Conservation (phyloP, 2,329 filamentous ascomycete genomes). For the Colletotrichum trifolii region DNA sequence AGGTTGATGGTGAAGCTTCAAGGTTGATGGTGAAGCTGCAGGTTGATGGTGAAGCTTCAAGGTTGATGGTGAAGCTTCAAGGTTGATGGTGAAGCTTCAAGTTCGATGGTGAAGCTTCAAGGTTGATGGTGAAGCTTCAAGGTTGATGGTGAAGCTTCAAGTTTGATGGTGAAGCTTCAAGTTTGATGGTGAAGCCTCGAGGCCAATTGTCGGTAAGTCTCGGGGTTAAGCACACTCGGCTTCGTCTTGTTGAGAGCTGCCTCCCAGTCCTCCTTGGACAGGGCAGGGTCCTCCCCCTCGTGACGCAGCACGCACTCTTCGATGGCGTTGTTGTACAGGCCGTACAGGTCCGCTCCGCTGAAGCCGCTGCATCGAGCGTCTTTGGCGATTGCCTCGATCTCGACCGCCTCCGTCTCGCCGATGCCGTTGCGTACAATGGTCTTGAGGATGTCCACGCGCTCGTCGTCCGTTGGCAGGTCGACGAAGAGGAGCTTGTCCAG, state of each 20-base stretch:
- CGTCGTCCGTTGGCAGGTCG: conserved; percentile 81
- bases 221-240: conserved; percentile 61
- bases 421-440: conserved; percentile 70
- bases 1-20: background rate
- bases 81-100: background rate
- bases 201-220: conserved; percentile 54
- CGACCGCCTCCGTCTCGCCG: conserved; percentile 45
- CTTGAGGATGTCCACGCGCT: conserved; percentile 86
- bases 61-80: background rate
- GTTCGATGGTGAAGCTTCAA: too few species aligned
- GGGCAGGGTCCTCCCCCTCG: conserved; percentile 43
- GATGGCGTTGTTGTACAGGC: conserved; percentile 59
- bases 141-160: background rate
- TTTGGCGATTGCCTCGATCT: conserved; percentile 73
- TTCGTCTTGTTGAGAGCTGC: conserved; percentile 59
- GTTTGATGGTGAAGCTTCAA: too few species aligned
- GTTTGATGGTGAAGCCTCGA: conserved; percentile 41
- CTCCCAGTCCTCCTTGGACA: conserved; percentile 62
- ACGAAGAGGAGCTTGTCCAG: conserved; percentile 91
- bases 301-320: conserved; percentile 47
- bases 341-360: conserved; percentile 73
- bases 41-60: too few species aligned
- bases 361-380: conserved; percentile 78
- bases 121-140: background rate
- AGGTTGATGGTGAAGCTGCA: background rate